Base-by-base conservation (phyloP, 1,139 yeast genomes). In the Maudiozyma humilis region DNA sequence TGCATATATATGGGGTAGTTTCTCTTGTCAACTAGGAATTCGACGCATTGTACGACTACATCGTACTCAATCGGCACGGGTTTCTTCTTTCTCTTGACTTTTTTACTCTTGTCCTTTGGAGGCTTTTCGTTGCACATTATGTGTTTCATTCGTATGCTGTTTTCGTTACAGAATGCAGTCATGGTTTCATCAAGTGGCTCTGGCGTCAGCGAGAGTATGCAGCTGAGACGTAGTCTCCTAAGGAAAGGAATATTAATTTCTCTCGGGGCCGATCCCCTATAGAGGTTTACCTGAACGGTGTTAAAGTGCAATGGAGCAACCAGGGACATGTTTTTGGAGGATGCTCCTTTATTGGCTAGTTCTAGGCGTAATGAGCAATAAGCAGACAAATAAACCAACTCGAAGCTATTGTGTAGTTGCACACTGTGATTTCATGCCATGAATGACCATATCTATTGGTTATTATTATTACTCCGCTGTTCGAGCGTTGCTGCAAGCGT, bases 181-280 rank as follows among this genome's bases (percentile, higher is more conserved):
- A 59, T 38, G 3, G 43, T 33, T 14, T 52, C 50, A 10, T 50
- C 72, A 25, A 87, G 73, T 2, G 91, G 84, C 18, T 76, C 75
- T 2, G 96, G 95, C 0, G 94, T 83, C 46, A 91, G 63, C 3
- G 95, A 82, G 10, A 91, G 70, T 42, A 91, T 80, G 8, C 91
- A 83, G 56, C 73, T 79, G 44, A 91, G 69, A 36, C 74, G 68
- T 32, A 88, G 70, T 29, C 87, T 72, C 51, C 73, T 68, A n/a
- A 91, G 67, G 57, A 82, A 91, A n/a, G 79, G 72, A 47, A 75
- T 71, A 59, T 87, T 88, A 46, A 81, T 74, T 42, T 78, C 77
- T 44, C 93, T 73, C 1, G 97, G 97, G 55, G 84, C 85, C 1
- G 94, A 82, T 0, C 97, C 97, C 41, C 97, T 69, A 57, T 79